These are phyloP conservation scores for Leccinum variabile DNA, from an alignment of 1,284 basidiomycete species.

Conservation along the genomic window DNA sequence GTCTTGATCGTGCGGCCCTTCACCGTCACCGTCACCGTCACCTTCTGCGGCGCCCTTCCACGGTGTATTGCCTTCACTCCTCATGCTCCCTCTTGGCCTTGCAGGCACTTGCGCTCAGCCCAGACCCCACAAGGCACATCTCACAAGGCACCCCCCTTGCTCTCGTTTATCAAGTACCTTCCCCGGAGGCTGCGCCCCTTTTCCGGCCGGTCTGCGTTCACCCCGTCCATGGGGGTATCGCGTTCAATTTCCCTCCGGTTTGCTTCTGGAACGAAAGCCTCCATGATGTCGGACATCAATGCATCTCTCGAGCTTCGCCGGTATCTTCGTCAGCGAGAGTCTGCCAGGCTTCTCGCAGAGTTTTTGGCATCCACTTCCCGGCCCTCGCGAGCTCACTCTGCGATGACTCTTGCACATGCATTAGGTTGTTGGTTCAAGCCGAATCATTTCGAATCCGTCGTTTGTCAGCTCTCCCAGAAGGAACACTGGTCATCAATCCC, in stretches of 20 bases:
- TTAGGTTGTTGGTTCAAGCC: constrained; percentile 51
- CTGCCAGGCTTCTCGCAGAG: constrained; percentile 45
- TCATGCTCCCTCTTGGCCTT: constrained; percentile 24
- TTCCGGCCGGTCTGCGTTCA: not conserved
- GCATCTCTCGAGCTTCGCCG: constrained; percentile 29
- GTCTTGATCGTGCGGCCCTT: too few relatives aligned
- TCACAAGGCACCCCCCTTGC: constrained; percentile 7
- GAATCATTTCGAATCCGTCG: constrained; percentile 58
- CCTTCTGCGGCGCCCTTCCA: not conserved
- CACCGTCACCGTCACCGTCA: too few relatives aligned
- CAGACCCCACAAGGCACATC: constrained; percentile 9
- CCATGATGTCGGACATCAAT: constrained; percentile 22
- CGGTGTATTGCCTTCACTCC: constrained; percentile 17
- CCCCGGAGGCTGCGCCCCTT: constrained; percentile 1
- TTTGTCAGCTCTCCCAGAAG: constrained; percentile 45
- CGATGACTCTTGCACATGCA: constrained; percentile 48
- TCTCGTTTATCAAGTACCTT: constrained; percentile 2
- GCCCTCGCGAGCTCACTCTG: constrained; percentile 42
- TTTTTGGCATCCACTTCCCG: constrained; percentile 42
- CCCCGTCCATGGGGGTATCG: constrained; percentile 1
- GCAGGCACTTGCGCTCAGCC: constrained; percentile 24
- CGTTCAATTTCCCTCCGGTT: constrained; percentile 28
- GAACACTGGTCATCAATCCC: constrained; percentile 54
- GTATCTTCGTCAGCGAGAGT: constrained; percentile 41
- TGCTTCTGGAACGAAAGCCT: constrained; percentile 21